These are phyloP conservation scores for Lolium rigidum DNA, from an alignment of 176 grass and related monocot species.

Conservation along the genomic window DNA sequence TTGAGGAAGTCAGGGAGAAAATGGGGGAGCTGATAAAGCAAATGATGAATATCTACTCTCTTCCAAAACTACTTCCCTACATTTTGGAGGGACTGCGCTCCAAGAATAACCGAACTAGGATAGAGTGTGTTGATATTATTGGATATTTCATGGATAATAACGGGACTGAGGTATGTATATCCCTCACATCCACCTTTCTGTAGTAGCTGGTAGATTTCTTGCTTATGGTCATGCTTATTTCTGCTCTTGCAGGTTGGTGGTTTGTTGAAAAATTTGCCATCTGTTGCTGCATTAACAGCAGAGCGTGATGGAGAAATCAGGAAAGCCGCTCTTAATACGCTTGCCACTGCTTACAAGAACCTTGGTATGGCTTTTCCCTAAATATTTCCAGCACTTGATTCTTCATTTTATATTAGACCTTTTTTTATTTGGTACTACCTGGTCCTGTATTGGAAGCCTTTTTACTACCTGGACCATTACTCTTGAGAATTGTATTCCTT, in stretches of 20 bases:
- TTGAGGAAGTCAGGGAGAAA: constrained; percentile 94
- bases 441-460: background rate
- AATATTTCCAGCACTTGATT: background rate
- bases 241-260: constrained; percentile 78
- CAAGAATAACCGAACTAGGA: constrained; percentile 95
- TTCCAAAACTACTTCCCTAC: constrained; percentile 87
- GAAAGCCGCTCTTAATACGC: constrained; percentile 96
- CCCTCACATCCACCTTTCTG: background rate
- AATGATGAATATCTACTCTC: constrained; percentile 83
- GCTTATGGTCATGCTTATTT: constrained; percentile 29
- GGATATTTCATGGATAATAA: constrained; percentile 92
- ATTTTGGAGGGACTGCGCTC: constrained; percentile 92
- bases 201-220: constrained; percentile 9
- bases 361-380: constrained; percentile 52
- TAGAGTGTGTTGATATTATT: constrained; percentile 96
- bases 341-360: constrained; percentile 98
- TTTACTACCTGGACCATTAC: background rate
- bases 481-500: background rate
- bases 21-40: constrained; percentile 98
- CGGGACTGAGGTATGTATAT: constrained; percentile 72
- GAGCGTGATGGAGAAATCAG: constrained; percentile 97
- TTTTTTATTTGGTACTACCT: background rate
- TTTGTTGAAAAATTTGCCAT: constrained; percentile 94
- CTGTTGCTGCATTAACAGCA: constrained; percentile 85
- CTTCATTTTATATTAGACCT: background rate